Conservation (phyloP, 2,329 filamentous ascomycete species). For the Verticillium zaregamsianum region DNA sequence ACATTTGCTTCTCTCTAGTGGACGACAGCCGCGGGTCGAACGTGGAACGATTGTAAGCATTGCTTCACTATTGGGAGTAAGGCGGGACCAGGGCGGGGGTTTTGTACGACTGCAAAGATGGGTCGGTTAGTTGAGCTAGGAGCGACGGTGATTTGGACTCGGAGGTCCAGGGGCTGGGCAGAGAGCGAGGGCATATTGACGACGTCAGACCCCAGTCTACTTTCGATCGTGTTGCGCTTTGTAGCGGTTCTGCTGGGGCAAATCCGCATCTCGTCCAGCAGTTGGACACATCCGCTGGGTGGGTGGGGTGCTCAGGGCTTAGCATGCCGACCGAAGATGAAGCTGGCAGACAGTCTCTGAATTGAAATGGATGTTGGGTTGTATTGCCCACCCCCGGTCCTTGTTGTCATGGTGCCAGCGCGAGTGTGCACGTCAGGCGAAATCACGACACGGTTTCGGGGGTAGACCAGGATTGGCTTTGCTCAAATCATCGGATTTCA, state of each 20-base stretch:
- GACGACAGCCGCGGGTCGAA: neutral
- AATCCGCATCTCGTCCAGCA: neutral
- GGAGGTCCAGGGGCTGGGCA: neutral
- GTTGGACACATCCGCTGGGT: neutral
- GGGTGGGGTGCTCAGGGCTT: neutral
- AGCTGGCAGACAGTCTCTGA: too few species aligned
- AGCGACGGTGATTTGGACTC: neutral
- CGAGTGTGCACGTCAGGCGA: too few species aligned
- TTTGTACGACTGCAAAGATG: neutral
- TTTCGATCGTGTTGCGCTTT: neutral
- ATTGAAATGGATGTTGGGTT: too few species aligned
- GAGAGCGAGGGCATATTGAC: neutral
- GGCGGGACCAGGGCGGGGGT: neutral
- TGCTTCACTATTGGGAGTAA: neutral
- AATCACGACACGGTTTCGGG: neutral
- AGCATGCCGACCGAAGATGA: too few species aligned
- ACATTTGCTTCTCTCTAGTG: neutral
- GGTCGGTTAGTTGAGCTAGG: neutral
- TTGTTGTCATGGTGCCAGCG: too few species aligned
- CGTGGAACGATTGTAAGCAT: neutral
- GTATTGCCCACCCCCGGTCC: too few species aligned
- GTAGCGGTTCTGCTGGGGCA: neutral
- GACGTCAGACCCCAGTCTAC: neutral
- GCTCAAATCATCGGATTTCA: conserved; percentile 17
- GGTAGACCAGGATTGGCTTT: neutral